phyloP scores from a whole-genome alignment of 2,329 filamentous ascomycete species.

The Thermochaetoides dissita region DNA sequence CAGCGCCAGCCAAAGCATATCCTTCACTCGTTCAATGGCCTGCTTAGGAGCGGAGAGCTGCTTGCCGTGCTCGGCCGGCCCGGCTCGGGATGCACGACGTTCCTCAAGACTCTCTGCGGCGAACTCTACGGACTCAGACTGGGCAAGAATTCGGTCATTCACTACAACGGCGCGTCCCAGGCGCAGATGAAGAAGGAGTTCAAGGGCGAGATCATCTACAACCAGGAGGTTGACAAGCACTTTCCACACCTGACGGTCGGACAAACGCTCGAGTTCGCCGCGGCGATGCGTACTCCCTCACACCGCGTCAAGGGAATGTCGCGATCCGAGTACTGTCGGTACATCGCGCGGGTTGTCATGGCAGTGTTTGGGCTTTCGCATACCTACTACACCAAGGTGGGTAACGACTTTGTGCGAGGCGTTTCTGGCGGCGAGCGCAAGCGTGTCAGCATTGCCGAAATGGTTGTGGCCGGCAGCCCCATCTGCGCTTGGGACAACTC shows the following conservation, averaged over 20 bases:
- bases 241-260: constrained; percentile 67
- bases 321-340: constrained; percentile 42
- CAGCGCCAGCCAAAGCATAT: constrained; percentile 38
- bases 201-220: constrained; percentile 56
- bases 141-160: constrained; percentile 35
- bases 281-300: constrained; percentile 53
- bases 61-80: constrained; percentile 55
- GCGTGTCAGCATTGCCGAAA: constrained; percentile 66
- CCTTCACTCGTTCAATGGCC: constrained; percentile 48
- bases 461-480: constrained; percentile 17
- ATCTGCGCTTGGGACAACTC: constrained; percentile 18
- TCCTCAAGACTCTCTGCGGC: constrained; percentile 48
- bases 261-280: constrained; percentile 59
- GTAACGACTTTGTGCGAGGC: constrained; percentile 60
- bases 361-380: constrained; percentile 61
- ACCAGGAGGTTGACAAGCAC: constrained; percentile 62
- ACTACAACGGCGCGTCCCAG: constrained; percentile 49
- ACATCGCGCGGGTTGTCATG: constrained; percentile 53
- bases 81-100: constrained; percentile 48
- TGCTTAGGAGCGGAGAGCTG: constrained; percentile 51
- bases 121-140: constrained; percentile 44
- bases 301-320: constrained; percentile 49
- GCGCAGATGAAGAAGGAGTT: constrained; percentile 44
- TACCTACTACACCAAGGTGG: constrained; percentile 59
- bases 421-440: constrained; percentile 61